Base-by-base conservation (phyloP, 2,329 filamentous ascomycete genomes). In the Pezicula neosporulosa region DNA sequence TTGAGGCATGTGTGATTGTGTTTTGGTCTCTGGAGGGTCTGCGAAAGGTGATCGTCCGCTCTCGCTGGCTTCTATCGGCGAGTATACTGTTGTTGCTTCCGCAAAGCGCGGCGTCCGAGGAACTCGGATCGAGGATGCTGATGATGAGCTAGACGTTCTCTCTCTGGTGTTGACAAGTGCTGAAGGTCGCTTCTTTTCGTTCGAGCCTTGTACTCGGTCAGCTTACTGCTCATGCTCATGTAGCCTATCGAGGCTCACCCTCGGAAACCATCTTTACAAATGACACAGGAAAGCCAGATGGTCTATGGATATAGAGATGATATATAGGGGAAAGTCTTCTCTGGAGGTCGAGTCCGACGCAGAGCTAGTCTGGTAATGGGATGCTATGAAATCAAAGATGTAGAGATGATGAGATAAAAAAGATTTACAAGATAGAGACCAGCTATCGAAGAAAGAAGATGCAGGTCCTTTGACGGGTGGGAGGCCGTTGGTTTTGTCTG, bases 21-120 rank as follows among this genome's bases (percentile, higher is more conserved):
- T 61, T 54, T 59, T 62, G 41, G 77, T 77, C 56, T 72, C 75
- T 39, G 81, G 78, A 44, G 78, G 77, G 56, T 85, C 79, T 61
- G 77, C 75, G 62, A 88, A 87, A 8, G 83, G 82, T 30, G 77
- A 76, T 52, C 68, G 68, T 48, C 62, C 64, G 61, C 65, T 64
- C 56, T 71, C 67, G 41, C 66, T 63, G 45, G 72, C 73, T 55
- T 91, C 86, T 63, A 90, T 75, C 39, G 89, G 89, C 44, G 89
- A 92, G 73, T 91, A 77, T 47, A 92, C 84, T 27, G 87, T 81
- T 28, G 89, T 93, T 42, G 87, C 88, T 75, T 92, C 89, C 50
- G 86, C 87, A 65, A 93, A 93, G 64, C 89, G 85, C 62, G 89
- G 86, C 61, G 86, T 87, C 64, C 89, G 81, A 55, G 86, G 86